Evolutionary conservation across 352 stramenopile species (phyloP), one percentile per base, ranked within the genome.

Genomic region (Phytophthora syringae): DNA sequence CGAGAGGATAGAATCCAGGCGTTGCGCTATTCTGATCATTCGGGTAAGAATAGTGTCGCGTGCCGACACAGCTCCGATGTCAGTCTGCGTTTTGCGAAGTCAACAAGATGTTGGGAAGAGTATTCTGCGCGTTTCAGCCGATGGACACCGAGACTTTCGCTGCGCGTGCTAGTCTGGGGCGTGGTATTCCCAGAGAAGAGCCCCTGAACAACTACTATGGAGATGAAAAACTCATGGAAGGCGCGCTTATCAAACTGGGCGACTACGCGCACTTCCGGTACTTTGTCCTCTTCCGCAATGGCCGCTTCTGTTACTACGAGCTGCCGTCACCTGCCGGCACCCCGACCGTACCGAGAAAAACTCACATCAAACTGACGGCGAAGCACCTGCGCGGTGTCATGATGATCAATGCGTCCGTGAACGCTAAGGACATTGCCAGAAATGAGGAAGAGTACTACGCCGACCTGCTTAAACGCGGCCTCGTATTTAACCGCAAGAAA

Each of bases 181-280:
- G 30, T 13, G 30, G 30, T 37, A 37, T 86, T 64, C 63, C 22
- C 75, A 70, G 72, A 20, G 82, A 92, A 7, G 82, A 86, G 28
- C 77, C 78, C 15, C 69, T 83, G 25, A 90, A 81, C 70, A 93
- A 93, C 61, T 93, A 92, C 76, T 88, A 85, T 54, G 85, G 90
- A 60, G 79, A 92, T 64, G 81, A 90, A 52, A 93, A 93, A 70
- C 80, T 93, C 50, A 93, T 93, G 85, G 86, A 95, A 43, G 86
- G 86, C 20, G 78, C 86, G 49, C 79, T 95, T 37, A 95, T 95
- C 64, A 95, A 95, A 60, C 69, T 92, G 30, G 86, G 86, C 54
- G 86, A 95, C 65, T 95, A 95, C 65, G 84, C 86, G 70, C 86
- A 93, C 57, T 95, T 91, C 59, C 84, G 86, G 13, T 95, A 95